These are phyloP conservation scores for Gracilaria domingensis DNA, from an alignment of 23 red algal species.

Conservation along the genomic window DNA sequence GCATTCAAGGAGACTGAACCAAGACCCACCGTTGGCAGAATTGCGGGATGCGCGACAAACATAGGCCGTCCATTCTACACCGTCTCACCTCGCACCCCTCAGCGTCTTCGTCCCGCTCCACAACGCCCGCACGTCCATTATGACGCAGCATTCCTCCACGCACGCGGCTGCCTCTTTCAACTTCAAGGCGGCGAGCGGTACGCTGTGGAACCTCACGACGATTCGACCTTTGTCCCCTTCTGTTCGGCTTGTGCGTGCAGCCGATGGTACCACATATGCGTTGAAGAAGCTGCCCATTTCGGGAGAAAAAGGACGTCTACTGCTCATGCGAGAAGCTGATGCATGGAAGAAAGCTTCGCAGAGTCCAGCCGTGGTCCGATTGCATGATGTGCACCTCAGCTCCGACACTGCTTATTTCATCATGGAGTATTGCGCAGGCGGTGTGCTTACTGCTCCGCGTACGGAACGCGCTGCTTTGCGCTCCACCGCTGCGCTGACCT, in stretches of 20 bases:
- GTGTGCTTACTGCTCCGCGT: conserved; percentile 34
- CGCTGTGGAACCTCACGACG: conserved; percentile 31
- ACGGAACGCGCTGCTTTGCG: conserved; percentile 51
- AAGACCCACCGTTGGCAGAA: too few species aligned
- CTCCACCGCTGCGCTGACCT: conserved; percentile 10
- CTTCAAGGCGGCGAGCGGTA: conserved; percentile 17
- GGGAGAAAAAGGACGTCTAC: conserved; percentile 3
- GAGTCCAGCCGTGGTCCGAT: conserved; percentile 1
- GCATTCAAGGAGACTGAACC: too few species aligned
- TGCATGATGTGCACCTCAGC: conserved; percentile 40
- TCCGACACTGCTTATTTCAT: conserved; percentile 33
- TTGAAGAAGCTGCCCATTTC: conserved; percentile 31
- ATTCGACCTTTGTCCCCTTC: conserved; percentile 48
- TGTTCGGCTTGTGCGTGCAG: conserved; percentile 44
- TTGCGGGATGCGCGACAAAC: background rate
- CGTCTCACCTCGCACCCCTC: background rate
- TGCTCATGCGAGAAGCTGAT: conserved; percentile 16
- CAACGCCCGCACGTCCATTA: background rate
- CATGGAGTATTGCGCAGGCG: conserved; percentile 45
- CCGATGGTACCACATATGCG: conserved; percentile 6
- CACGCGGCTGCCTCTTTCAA: background rate
- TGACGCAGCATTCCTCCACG: conserved; percentile 35
- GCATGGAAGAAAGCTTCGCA: conserved; percentile 38
- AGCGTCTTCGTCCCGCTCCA: background rate
- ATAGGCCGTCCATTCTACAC: background rate